These are phyloP conservation scores for Teratosphaeria pseudoeucalypti DNA, from an alignment of 2,329 filamentous ascomycete species.

Conservation along the genomic window DNA sequence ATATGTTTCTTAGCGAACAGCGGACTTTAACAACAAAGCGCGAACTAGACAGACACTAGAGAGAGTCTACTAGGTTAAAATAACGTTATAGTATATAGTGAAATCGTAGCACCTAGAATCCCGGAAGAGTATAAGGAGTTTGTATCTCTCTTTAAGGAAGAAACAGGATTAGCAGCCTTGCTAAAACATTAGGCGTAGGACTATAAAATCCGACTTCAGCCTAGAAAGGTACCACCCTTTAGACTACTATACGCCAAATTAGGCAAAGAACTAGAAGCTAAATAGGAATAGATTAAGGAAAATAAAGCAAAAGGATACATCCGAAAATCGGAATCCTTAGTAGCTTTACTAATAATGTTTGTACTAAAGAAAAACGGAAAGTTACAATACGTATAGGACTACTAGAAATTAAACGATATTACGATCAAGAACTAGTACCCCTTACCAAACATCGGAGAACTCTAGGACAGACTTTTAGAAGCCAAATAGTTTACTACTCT, in stretches of 20 bases:
- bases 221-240: background rate
- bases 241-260: background rate
- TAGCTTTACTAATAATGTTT: conserved; percentile 11
- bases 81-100: too few species aligned
- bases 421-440: conserved; percentile 20
- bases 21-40: too few species aligned
- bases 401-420: conserved; percentile 17
- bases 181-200: background rate
- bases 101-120: too few species aligned
- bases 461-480: conserved; percentile 9
- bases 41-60: too few species aligned
- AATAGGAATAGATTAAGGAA: background rate
- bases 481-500: conserved; percentile 14
- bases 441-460: conserved; percentile 16
- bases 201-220: background rate
- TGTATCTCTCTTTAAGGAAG: too few species aligned
- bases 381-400: conserved; percentile 16
- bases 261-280: background rate
- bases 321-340: background rate
- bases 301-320: background rate
- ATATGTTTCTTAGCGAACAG: too few species aligned
- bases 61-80: too few species aligned
- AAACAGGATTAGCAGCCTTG: conserved; percentile 1
- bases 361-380: conserved; percentile 15
- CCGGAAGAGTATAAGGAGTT: too few species aligned